Conservation (phyloP, 2,329 filamentous ascomycete species). For the Neobulgaria alba region DNA sequence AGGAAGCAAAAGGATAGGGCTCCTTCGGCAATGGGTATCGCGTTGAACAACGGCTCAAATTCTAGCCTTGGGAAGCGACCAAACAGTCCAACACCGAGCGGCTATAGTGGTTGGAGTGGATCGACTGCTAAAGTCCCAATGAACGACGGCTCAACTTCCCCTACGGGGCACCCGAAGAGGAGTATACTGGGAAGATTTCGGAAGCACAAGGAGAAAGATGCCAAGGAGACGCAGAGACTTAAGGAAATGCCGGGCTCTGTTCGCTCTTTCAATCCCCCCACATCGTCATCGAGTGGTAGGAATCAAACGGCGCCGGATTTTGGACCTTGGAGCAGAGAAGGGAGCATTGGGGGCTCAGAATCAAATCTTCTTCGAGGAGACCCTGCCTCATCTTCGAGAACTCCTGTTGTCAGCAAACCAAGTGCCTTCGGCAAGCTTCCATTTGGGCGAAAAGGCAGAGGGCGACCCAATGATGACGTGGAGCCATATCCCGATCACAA, state of each 20-base stretch:
- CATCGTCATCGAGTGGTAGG: constrained; percentile 16
- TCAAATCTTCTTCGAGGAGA: constrained; percentile 18
- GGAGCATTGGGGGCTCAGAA: constrained; percentile 23
- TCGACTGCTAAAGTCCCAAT: constrained; percentile 12
- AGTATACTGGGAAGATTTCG: constrained; percentile 26
- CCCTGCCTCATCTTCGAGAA: constrained; percentile 14
- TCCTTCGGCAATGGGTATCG: constrained; percentile 23
- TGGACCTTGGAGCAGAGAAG: constrained; percentile 25
- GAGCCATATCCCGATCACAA: constrained; percentile 40
- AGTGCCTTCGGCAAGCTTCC: constrained; percentile 44
- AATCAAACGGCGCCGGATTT: constrained; percentile 20
- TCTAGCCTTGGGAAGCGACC: constrained; percentile 46
- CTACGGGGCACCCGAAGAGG: constrained; percentile 25
- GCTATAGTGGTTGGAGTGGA: constrained; percentile 44
- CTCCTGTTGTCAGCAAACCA: constrained; percentile 8
- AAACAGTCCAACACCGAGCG: constrained; percentile 74
- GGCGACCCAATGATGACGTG: constrained; percentile 40
- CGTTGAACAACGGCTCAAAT: constrained; percentile 17
- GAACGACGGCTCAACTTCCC: constrained; percentile 41
- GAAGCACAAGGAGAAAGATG: constrained; percentile 44
- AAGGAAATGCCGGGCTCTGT: constrained; percentile 43
- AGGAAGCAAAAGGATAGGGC: constrained; percentile 41
- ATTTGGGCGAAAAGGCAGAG: constrained; percentile 50
- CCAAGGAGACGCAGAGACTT: constrained; percentile 34
- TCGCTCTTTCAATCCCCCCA: constrained; percentile 39